phyloP scores from a whole-genome alignment of 2,329 filamentous ascomycete genomes.

The Cercospora berteroae region DNA sequence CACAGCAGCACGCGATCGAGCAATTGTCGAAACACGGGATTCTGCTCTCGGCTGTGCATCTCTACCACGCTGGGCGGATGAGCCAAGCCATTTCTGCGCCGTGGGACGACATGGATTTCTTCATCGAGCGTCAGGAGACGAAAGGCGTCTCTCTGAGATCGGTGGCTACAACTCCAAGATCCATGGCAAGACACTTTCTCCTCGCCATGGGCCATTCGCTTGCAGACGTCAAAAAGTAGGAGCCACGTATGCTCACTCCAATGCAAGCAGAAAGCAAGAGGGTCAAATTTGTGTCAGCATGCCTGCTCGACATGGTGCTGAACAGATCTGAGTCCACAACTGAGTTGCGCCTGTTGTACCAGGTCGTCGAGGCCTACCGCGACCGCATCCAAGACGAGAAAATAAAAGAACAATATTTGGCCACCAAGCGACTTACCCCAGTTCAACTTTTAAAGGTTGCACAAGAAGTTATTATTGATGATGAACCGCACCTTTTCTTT shows the following conservation, averaged over 20 bases:
- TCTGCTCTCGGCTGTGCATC: neutral
- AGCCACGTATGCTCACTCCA: neutral
- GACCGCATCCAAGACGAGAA: neutral
- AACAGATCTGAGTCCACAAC: neutral
- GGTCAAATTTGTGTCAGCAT: neutral
- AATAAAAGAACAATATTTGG: neutral
- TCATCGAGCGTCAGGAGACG: neutral
- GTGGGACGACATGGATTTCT: neutral
- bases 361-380: neutral
- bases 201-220: neutral
- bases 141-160: neutral
- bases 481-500: neutral
- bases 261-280: neutral
- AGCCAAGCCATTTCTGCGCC: neutral
- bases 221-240: neutral
- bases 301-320: neutral
- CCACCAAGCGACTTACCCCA: neutral
- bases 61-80: neutral
- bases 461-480: neutral
- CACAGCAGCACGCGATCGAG: neutral
- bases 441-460: neutral
- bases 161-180: neutral
- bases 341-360: neutral
- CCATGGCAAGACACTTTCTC: neutral
- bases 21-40: neutral